These are phyloP conservation scores for Solanum hybrid DNA, from an alignment of 305 asterid genomes.

Conservation along the genomic window DNA sequence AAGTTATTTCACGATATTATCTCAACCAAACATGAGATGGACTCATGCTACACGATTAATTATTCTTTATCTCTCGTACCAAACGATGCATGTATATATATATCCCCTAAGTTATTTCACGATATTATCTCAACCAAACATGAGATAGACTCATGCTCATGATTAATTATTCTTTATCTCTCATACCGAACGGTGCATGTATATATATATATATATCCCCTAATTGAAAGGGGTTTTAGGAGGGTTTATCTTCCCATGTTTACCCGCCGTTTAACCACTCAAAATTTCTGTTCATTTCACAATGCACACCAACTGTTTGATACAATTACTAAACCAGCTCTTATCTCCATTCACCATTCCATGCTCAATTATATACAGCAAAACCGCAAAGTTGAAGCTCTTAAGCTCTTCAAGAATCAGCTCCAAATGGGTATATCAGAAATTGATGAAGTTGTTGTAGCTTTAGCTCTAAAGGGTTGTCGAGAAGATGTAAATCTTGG, in stretches of 20 bases:
- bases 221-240: background rate
- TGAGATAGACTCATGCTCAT: too few relatives aligned
- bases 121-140: too few relatives aligned
- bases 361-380: constrained; percentile 51
- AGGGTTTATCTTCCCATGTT: constrained; percentile 25
- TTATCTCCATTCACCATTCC: constrained; percentile 30
- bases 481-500: constrained; percentile 41
- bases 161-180: too few relatives aligned
- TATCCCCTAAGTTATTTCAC: too few relatives aligned
- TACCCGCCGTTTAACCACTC: constrained; percentile 22
- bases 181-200: too few relatives aligned
- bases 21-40: too few relatives aligned
- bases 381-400: constrained; percentile 36
- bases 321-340: constrained; percentile 37
- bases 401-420: constrained; percentile 42
- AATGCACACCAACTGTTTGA: constrained; percentile 48
- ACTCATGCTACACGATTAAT: too few relatives aligned
- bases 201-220: background rate
- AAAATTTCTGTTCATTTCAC: constrained; percentile 12
- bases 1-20: too few relatives aligned
- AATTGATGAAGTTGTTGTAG: constrained; percentile 55
- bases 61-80: too few relatives aligned
- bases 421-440: constrained; percentile 38
- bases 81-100: too few relatives aligned
- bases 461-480: constrained; percentile 59